Conservation (phyloP, 176 grass and related monocot species). For the Bothriochloa decipiens region DNA sequence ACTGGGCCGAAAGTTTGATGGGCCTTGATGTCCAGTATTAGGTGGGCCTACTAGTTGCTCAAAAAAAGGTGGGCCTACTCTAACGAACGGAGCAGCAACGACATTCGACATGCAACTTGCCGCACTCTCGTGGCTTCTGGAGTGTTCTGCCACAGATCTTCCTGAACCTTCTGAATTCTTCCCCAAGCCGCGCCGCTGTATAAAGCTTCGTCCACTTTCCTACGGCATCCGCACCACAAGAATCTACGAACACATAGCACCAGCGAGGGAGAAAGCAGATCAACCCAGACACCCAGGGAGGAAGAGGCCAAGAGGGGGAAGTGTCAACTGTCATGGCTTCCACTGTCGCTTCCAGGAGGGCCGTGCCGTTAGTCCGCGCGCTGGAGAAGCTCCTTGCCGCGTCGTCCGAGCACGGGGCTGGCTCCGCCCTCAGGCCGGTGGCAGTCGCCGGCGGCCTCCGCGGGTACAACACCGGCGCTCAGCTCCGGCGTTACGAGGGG, state of each 20-base stretch:
- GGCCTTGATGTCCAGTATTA: background rate
- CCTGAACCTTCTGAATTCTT: constrained; percentile 62
- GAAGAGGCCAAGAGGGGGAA: background rate
- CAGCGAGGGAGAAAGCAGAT: background rate
- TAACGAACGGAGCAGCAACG: background rate
- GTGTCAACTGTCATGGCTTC: constrained; percentile 46
- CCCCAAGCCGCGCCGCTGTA: constrained; percentile 18
- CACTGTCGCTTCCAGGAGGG: constrained; percentile 46
- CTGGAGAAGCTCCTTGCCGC: constrained; percentile 54
- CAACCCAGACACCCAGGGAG: background rate
- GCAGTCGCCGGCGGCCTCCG: constrained; percentile 22
- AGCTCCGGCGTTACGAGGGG: constrained; percentile 43
- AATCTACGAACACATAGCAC: background rate
- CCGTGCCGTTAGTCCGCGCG: constrained; percentile 47
- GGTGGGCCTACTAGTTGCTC: too few species aligned
- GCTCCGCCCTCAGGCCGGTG: constrained; percentile 24
- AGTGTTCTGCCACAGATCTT: constrained; percentile 41
- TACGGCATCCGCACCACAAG: background rate
- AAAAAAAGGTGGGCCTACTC: too few species aligned
- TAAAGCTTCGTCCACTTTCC: background rate
- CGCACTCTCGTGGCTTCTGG: constrained; percentile 31
- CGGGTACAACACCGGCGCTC: constrained; percentile 54
- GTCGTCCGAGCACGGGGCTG: background rate
- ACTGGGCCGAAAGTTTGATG: background rate
- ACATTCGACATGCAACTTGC: background rate